phyloP scores from a whole-genome alignment of 257 asterid genomes.

The Nicotiana benthamiana region DNA sequence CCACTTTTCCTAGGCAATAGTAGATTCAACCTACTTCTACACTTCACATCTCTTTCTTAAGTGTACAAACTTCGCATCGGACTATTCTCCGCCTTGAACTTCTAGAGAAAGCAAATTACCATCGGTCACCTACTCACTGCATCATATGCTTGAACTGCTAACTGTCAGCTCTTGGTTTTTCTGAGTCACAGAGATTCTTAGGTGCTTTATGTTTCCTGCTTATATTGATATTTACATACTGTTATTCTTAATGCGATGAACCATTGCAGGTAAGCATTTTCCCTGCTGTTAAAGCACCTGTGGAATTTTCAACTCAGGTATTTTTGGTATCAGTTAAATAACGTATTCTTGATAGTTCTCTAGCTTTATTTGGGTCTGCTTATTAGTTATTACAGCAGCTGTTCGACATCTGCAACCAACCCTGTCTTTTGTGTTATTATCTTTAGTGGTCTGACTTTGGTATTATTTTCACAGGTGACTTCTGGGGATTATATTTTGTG shows the following conservation, averaged over 20 bases:
- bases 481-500: constrained; percentile 92
- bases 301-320: constrained; percentile 88
- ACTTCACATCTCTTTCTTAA: not conserved
- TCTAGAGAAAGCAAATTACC: not conserved
- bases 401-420: not conserved
- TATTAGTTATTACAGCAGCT: not conserved
- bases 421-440: not conserved
- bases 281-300: constrained; percentile 88
- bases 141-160: not conserved
- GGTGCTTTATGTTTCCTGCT: not conserved
- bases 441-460: not conserved
- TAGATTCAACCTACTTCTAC: not conserved
- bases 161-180: not conserved
- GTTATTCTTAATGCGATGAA: not conserved
- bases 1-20: not conserved
- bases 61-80: not conserved
- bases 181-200: not conserved
- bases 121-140: not conserved
- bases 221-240: not conserved
- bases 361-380: not conserved
- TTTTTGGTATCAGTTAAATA: not conserved
- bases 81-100: not conserved
- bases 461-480: constrained; percentile 43
- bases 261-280: constrained; percentile 68
- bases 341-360: not conserved